A percentile compares a stretch with the other conserved stretches of the same genome.
phyloP scores from a whole-genome alignment of 2,329 filamentous ascomycete genomes.

The Stachybotrys elegans region DNA sequence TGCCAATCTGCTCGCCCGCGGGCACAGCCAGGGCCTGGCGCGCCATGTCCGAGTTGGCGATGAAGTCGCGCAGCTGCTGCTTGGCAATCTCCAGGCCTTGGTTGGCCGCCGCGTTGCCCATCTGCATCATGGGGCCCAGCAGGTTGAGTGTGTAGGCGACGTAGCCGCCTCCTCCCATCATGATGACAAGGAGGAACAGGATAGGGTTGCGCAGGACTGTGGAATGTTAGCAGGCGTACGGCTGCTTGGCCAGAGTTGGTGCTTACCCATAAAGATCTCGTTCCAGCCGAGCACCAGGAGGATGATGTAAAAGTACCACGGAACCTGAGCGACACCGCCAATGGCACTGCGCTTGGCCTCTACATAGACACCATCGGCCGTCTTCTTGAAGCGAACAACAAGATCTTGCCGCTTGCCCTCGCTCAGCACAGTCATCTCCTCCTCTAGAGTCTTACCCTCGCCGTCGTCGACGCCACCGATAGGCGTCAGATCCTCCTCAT shows the following conservation, averaged over 20 bases:
- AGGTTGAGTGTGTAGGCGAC: conserved; percentile 91
- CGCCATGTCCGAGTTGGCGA: conserved; percentile 81
- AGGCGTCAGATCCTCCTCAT: conserved; percentile 83
- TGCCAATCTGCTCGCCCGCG: conserved; percentile 41
- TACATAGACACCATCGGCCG: conserved; percentile 93
- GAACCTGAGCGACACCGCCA: conserved; percentile 89
- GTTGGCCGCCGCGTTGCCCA: conserved; percentile 80
- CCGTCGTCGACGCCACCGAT: conserved; percentile 95
- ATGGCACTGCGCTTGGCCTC: conserved; percentile 97
- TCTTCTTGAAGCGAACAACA: conserved; percentile 95
- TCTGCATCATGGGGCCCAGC: conserved; percentile 92
- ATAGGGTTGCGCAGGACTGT: conserved; percentile 88
- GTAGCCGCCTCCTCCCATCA: conserved; percentile 73
- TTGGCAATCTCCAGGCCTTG: conserved; percentile 92
- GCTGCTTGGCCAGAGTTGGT: no score
- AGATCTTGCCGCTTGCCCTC: conserved; percentile 89
- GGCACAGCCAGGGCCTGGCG: conserved; percentile 78
- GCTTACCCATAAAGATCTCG: conserved; percentile 86
- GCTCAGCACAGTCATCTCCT: conserved; percentile 92
- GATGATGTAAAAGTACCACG: conserved; percentile 88
- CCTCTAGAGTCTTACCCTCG: conserved; percentile 88
- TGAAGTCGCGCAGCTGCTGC: conserved; percentile 82
- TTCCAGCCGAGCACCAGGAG: conserved; percentile 96
- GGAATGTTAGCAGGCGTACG: neutral
- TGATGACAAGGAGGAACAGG: conserved; percentile 83